Evolutionary conservation across 2,329 filamentous ascomycete species (phyloP), one percentile per base, ranked within the genome.

Genomic region (Thelonectria rubi): DNA sequence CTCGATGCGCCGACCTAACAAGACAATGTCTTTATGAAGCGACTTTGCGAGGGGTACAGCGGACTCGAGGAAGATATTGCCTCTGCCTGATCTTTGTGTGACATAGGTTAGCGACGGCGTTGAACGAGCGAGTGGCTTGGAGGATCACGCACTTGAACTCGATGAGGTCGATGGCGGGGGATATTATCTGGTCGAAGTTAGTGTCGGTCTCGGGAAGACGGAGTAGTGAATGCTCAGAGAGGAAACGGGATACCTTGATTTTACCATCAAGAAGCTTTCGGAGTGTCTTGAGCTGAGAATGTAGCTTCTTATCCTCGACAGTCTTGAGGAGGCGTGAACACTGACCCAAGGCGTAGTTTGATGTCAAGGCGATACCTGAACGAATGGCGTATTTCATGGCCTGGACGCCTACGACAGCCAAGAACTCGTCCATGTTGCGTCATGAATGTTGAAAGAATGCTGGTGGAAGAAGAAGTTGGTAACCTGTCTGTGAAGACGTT

Each of bases 331-430:
- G 80, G 43, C 91, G 87, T 1, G 90, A 88, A 59, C 91, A 93
- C 77, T 97, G 93, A 60, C 87, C 87, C 65, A 97, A 84, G n/a
- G 93, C 92, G 79, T 93, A 97, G 40, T 85, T 88, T 54, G 92
- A 93, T 2, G 94, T 97, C 67, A 97, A 85, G 50, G 91, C 88
- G 67, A 98, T 89, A 51, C 93, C 93, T 17, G 93, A 94, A 51
- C 91, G 84, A 71, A 97, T 94, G 74, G 93, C 93, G 85, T 95
- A 96, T 79, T 93, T 97, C 85, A 96, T 90, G 51, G 92, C 92
- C 79, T 96, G 92, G 50, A 81, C 76, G 64, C 84, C 84, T 60
- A 88, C 74, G 46, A 78, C 76, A 51, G 81, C 72, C 59, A 88
- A 77, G 64, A 88, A 82, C 55, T 82, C 82, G 75, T 97, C 93